Percentiles rank a stretch among this genome's conserved stretches.
Conservation (phyloP, 1,139 yeast species). For the Debaryomyces coudertii region DNA sequence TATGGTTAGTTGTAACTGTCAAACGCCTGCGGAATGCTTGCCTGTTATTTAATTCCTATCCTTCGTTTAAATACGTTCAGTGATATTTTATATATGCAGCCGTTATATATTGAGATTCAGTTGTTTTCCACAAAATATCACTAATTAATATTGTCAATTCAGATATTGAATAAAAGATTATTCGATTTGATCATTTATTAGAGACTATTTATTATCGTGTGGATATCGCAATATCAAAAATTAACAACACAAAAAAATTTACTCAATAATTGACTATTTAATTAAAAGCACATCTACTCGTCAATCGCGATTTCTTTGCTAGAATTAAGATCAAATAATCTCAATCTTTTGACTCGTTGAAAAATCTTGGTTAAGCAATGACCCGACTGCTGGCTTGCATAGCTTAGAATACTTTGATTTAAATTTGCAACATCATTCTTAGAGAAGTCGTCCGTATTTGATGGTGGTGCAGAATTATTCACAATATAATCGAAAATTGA, state of each 20-base stretch:
- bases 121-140: neutral
- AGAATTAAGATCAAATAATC: slow-evolving; percentile 18
- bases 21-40: neutral
- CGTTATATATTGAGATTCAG: neutral
- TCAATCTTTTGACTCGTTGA: slow-evolving; percentile 12
- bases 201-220: slow-evolving; percentile 6
- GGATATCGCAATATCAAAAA: slow-evolving; percentile 2
- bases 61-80: neutral
- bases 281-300: slow-evolving; percentile 1
- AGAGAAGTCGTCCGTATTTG: neutral
- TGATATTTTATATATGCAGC: neutral
- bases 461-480: neutral
- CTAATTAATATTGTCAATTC: neutral
- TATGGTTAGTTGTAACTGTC: neutral
- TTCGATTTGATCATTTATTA: slow-evolving; percentile 2
- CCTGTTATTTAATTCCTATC: neutral
- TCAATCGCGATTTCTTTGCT: slow-evolving; percentile 7
- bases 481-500: slow-evolving; percentile 20
- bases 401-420: slow-evolving; percentile 10
- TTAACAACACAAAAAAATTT: slow-evolving; percentile 4
- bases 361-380: slow-evolving; percentile 12
- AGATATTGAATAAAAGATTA: neutral
- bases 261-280: neutral
- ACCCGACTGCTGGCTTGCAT: slow-evolving; percentile 10
- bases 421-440: slow-evolving; percentile 2